Conservation (phyloP, 495 filamentous ascomycete species). For the Trichoderma asperelloides region DNA sequence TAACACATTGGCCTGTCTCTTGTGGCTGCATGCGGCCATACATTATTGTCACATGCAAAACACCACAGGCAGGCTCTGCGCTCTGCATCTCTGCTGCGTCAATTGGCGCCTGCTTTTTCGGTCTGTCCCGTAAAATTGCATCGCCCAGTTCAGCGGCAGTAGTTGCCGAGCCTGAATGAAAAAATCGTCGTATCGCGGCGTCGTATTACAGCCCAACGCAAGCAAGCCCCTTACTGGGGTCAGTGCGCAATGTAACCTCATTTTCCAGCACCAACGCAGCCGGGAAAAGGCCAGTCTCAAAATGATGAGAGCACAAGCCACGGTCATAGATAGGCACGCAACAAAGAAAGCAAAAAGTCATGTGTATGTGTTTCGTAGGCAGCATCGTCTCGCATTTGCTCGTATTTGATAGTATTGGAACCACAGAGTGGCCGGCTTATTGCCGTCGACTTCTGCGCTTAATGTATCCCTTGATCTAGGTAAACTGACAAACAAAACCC, state of each 20-base stretch:
- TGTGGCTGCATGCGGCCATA: neutral
- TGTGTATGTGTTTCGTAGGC: neutral
- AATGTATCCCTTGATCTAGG: neutral
- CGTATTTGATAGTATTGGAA: neutral
- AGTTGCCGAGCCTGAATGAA: no score
- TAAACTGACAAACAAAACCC: neutral
- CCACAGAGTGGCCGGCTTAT: neutral
- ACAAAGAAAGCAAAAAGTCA: neutral
- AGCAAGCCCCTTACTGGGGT: neutral
- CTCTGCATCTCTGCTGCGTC: neutral
- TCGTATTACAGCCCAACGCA: neutral
- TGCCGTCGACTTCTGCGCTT: neutral
- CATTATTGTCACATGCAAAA: neutral
- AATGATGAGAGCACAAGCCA: neutral
- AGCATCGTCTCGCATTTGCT: neutral
- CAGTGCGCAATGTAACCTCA: neutral
- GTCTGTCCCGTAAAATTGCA: neutral
- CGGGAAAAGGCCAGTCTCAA: neutral
- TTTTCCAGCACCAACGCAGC: neutral
- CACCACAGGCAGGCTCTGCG: neutral
- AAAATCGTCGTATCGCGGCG: neutral
- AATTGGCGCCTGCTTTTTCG: neutral
- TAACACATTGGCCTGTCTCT: neutral
- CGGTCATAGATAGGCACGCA: neutral
- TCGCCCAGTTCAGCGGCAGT: neutral